phyloP scores from a whole-genome alignment of 2,329 filamentous ascomycete species.

The Aspergillus sojae region DNA sequence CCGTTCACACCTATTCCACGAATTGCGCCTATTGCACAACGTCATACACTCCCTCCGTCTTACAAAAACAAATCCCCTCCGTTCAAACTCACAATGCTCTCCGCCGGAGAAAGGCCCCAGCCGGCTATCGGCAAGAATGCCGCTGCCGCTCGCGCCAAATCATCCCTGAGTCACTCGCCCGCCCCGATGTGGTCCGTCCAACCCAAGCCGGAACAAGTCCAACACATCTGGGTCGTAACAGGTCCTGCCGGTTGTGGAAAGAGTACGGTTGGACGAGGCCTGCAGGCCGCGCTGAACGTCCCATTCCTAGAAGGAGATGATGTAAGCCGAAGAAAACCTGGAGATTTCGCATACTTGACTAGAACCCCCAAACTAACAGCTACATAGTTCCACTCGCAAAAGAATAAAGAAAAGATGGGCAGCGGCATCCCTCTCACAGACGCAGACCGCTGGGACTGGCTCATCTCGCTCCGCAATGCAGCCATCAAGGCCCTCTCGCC shows the following conservation, averaged over 20 bases:
- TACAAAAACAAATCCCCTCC: too few relatives aligned
- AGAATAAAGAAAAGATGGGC: constrained; percentile 91
- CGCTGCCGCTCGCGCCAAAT: constrained; percentile 23
- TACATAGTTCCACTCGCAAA: constrained; percentile 51
- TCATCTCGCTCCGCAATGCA: constrained; percentile 72
- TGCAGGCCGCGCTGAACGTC: constrained; percentile 64
- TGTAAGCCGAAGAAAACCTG: constrained; percentile 51
- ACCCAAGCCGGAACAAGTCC: constrained; percentile 31
- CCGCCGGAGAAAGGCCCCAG: constrained; percentile 40
- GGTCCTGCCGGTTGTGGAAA: constrained; percentile 80
- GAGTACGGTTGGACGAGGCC: constrained; percentile 69
- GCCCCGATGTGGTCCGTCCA: constrained; percentile 21
- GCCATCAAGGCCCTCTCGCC: constrained; percentile 54
- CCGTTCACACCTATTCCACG: not conserved
- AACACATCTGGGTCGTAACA: constrained; percentile 80
- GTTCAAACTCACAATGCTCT: constrained; percentile 39
- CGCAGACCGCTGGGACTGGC: constrained; percentile 96
- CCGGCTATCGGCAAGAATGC: constrained; percentile 27
- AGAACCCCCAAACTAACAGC: constrained; percentile 14
- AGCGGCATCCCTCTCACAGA: constrained; percentile 83
- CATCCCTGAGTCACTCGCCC: constrained; percentile 21
- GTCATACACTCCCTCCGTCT: constrained; percentile 24
- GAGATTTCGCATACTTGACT: constrained; percentile 2
- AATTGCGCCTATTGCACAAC: constrained; percentile 19
- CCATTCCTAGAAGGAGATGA: constrained; percentile 79